Base-by-base conservation (phyloP, 1,284 basidiomycete genomes). In the Moesziomyces sp. region DNA sequence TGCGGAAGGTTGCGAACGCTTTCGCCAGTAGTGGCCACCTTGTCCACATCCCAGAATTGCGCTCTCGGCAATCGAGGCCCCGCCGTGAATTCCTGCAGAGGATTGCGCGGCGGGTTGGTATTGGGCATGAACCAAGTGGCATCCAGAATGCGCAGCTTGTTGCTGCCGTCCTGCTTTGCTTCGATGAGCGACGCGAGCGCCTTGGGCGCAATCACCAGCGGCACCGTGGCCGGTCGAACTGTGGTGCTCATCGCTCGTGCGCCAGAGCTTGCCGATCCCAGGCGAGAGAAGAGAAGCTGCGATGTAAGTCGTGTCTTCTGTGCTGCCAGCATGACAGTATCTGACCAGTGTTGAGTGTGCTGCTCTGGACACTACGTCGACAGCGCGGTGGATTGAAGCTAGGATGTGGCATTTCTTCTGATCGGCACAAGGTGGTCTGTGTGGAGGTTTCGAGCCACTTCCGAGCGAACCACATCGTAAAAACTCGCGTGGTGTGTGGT, bases 71-170 rank as follows among this genome's bases (percentile, higher is more conserved):
- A 88, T 42, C 91, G 89, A 64, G 88, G 89, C n/a, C 85, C 80
- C 14, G 44, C 35, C 16, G 86, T 78, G 72, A 89, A 94, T 82
- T 94, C 93, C 28, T 88, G 83, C 35, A 84, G 84, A 1, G 90
- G 87, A 61, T 88, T 88, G 60, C 92, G 69, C 9, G 72, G 67
- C 0, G 83, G 89, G 2, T 89, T 87, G 50, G 90, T 87, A 82
- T 90, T 91, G 47, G 93, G 93, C 93, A 95, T 94, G 83, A 91
- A 90, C 93, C 93, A 95, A 44, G 89, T 90, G 24, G 90, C 89
- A 81, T 95, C 93, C 19, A 85, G 62, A 24, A 84, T 71, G 30
- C 79, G 69, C 14, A 75, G 50, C 46, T 65, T 66, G 46, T 51
- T 53, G 46, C 11, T 24, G 42, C 23, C 45, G 16, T 53, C 23